Percentiles rank a stretch among this genome's conserved stretches.
Conservation (phyloP, 2,329 filamentous ascomycete genomes). For the Diaporthe caulivora region DNA sequence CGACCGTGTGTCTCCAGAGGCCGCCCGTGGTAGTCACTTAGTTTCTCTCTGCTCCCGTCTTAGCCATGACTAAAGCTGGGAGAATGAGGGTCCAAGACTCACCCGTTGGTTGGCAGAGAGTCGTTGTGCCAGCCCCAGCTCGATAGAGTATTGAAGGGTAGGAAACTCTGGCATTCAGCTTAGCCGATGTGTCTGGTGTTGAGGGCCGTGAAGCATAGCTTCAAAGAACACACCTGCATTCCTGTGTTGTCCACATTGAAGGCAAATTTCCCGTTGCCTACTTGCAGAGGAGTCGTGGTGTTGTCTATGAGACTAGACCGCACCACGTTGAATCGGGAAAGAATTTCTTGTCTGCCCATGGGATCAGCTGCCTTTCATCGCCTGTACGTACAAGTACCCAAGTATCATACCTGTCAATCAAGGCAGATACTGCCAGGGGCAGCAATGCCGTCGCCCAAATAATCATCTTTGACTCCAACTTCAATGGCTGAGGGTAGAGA, state of each 20-base stretch:
- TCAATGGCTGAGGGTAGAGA: neutral
- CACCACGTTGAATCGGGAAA: conserved; percentile 15
- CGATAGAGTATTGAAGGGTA: conserved; percentile 49
- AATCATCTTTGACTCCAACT: neutral
- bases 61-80: neutral
- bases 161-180: conserved; percentile 44
- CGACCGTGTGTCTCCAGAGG: conserved; percentile 50
- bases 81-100: neutral
- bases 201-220: too few species aligned
- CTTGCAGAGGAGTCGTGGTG: conserved; percentile 51
- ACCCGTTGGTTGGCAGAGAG: conserved; percentile 54
- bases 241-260: conserved; percentile 60
- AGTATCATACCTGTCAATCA: neutral
- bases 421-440: conserved; percentile 4
- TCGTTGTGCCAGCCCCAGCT: conserved; percentile 52
- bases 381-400: too few species aligned
- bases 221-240: conserved; percentile 44
- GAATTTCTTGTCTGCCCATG: neutral
- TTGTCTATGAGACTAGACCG: conserved; percentile 25
- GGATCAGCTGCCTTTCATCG: neutral
- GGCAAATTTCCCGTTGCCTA: conserved; percentile 62
- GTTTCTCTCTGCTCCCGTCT: conserved; percentile 42
- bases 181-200: neutral
- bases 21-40: conserved; percentile 51
- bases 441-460: neutral